phyloP scores from a whole-genome alignment of 176 grass and related monocot genomes.

The Aegilops longissima region DNA sequence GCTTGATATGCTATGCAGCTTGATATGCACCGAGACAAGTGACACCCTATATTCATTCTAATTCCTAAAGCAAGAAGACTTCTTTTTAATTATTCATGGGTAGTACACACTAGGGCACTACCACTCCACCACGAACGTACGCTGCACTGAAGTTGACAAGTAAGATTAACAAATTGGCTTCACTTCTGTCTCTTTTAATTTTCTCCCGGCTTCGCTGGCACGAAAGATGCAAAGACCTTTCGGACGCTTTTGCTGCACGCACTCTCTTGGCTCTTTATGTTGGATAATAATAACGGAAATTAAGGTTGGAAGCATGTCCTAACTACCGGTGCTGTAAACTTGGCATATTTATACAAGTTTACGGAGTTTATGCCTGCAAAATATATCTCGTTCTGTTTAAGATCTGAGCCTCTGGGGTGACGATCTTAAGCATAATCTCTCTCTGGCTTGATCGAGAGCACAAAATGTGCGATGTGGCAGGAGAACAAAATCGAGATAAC shows the following conservation, averaged over 20 bases:
- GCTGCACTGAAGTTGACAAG: too few species aligned
- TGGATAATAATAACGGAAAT: constrained; percentile 2
- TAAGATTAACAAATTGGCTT: too few species aligned
- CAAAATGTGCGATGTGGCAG: not conserved
- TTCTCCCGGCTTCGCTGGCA: too few species aligned
- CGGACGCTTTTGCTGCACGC: constrained; percentile 19
- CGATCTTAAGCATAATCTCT: not conserved
- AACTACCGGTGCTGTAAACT: not conserved
- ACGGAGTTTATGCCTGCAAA: not conserved
- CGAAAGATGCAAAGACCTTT: too few species aligned
- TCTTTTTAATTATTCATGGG: too few species aligned
- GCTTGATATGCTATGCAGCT: too few species aligned
- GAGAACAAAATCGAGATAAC: not conserved
- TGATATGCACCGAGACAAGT: too few species aligned
- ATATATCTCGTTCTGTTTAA: not conserved
- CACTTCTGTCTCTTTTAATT: too few species aligned
- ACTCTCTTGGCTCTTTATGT: constrained; percentile 31
- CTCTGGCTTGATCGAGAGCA: not conserved
- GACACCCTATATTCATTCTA: too few species aligned
- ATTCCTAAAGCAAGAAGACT: too few species aligned
- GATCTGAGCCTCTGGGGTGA: not conserved
- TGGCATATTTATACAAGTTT: not conserved
- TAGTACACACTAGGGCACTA: too few species aligned
- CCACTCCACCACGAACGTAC: too few species aligned
- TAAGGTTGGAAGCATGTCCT: constrained; percentile 20